A percentile compares a stretch with the other conserved stretches of the same genome.
These are phyloP conservation scores for Boletus rufocinnamomeus DNA, from an alignment of 768 basidiomycete genomes.

Conservation along the genomic window DNA sequence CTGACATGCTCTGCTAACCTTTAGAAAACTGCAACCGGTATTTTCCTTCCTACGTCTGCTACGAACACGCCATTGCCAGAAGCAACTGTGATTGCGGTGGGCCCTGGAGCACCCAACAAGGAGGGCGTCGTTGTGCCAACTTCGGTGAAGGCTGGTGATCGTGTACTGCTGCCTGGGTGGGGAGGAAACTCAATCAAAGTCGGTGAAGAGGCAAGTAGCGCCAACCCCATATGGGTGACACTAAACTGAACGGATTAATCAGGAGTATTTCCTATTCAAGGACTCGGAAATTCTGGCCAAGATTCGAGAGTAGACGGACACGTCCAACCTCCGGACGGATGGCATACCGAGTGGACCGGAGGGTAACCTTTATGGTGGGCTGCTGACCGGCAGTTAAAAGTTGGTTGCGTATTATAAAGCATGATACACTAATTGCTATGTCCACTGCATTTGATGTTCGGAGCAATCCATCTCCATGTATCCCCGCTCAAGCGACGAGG, in stretches of 20 bases:
- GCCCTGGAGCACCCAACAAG: constrained; percentile 92
- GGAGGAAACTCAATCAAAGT: constrained; percentile 96
- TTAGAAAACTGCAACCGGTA: constrained; percentile 96
- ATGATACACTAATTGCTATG: constrained; percentile 24
- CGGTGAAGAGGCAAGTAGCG: constrained; percentile 82
- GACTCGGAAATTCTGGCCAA: constrained; percentile 95
- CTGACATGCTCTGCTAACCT: background rate
- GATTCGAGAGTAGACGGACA: constrained; percentile 76
- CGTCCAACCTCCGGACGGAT: background rate
- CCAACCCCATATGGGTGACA: background rate
- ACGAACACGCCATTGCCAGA: constrained; percentile 89
- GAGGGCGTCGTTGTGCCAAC: constrained; percentile 76
- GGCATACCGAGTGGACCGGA: background rate
- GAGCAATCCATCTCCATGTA: constrained; percentile 28
- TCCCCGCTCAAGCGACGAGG: constrained; percentile 31
- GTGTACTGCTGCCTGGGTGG: constrained; percentile 94
- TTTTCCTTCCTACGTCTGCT: constrained; percentile 92
- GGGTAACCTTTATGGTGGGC: background rate
- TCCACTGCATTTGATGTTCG: constrained; percentile 21
- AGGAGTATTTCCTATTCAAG: constrained; percentile 97
- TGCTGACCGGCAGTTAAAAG: constrained; percentile 5
- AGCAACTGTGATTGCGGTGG: constrained; percentile 93
- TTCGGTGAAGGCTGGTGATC: constrained; percentile 83
- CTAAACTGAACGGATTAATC: constrained; percentile 13
- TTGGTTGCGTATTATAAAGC: constrained; percentile 11